Evolutionary conservation across 257 asterid species (phyloP).

Genomic region (Plectranthus barbatus): DNA sequence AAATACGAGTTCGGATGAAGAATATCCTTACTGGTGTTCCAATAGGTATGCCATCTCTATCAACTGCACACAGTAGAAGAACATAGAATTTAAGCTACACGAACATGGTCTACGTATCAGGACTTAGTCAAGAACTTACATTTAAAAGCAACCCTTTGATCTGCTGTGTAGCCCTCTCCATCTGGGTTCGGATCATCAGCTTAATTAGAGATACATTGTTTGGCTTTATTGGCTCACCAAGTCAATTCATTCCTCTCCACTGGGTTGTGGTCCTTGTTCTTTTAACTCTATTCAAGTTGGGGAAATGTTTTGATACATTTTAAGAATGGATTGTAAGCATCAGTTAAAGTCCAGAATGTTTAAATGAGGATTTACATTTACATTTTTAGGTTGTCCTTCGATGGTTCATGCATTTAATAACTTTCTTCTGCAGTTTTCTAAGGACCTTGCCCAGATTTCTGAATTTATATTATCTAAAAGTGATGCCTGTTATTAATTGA

Average conservation of each 20-base stretch:
- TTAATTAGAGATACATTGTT: conserved; percentile 6
- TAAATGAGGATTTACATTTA: background rate
- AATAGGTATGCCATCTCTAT: too few relatives aligned
- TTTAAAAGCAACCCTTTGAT: too few relatives aligned
- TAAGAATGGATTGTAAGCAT: background rate
- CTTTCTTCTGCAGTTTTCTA: background rate
- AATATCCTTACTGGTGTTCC: too few relatives aligned
- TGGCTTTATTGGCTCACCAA: conserved; percentile 15
- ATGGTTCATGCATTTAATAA: background rate
- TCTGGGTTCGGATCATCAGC: too few relatives aligned
- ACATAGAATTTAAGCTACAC: too few relatives aligned
- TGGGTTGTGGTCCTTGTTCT: conserved; percentile 10
- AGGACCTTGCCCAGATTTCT: conserved; percentile 1
- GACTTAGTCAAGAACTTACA: too few relatives aligned
- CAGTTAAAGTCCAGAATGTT: background rate
- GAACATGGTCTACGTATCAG: too few relatives aligned
- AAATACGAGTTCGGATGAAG: too few relatives aligned
- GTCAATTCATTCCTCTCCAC: conserved; percentile 7
- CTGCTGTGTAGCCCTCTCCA: too few relatives aligned
- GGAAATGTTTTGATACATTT: background rate
- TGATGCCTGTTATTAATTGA: background rate
- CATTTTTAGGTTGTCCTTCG: conserved; percentile 1
- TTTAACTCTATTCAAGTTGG: background rate
- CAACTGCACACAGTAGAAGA: too few relatives aligned
- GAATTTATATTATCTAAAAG: background rate